These are phyloP conservation scores for Diplodia corticola DNA, from an alignment of 2,329 filamentous ascomycete genomes.

Conservation along the genomic window DNA sequence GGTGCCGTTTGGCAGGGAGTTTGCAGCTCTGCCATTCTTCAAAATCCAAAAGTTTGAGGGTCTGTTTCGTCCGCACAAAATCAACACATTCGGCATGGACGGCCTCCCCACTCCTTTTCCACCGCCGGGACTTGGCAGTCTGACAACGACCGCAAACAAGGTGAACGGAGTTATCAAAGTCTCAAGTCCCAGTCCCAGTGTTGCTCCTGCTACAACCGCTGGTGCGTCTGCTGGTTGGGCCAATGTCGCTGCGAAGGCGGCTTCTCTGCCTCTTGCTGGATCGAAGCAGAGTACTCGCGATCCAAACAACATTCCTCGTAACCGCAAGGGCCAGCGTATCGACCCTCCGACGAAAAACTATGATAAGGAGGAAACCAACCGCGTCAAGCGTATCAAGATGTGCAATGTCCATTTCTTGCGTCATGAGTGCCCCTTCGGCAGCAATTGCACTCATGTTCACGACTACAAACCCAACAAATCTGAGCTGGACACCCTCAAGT, in stretches of 20 bases:
- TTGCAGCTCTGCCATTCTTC: constrained; percentile 56
- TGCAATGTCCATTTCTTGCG: constrained; percentile 64
- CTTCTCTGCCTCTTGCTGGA: constrained; percentile 15
- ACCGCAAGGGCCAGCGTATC: constrained; percentile 61
- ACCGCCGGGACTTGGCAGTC: constrained; percentile 4
- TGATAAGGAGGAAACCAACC: constrained; percentile 58
- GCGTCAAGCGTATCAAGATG: constrained; percentile 62
- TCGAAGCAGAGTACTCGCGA: constrained; percentile 13
- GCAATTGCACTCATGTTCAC: constrained; percentile 58
- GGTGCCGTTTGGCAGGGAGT: constrained; percentile 56
- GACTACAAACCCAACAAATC: constrained; percentile 54
- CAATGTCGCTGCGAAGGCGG: constrained; percentile 20
- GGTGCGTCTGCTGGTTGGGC: constrained; percentile 23
- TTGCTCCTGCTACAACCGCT: constrained; percentile 1
- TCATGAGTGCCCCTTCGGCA: constrained; percentile 57
- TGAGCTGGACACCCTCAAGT: constrained; percentile 56
- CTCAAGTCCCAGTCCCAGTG: background rate
- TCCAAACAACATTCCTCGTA: constrained; percentile 48
- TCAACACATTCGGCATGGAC: constrained; percentile 33
- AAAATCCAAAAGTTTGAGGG: constrained; percentile 51
- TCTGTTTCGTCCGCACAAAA: constrained; percentile 57
- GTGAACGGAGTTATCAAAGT: constrained; percentile 4
- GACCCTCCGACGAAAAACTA: constrained; percentile 53
- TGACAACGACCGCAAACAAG: background rate
- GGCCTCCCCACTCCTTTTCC: constrained; percentile 13